A percentile compares a stretch with the other conserved stretches of the same genome.
phyloP scores from a whole-genome alignment of 1,284 basidiomycete genomes.

The Apiotrichum sp. region DNA sequence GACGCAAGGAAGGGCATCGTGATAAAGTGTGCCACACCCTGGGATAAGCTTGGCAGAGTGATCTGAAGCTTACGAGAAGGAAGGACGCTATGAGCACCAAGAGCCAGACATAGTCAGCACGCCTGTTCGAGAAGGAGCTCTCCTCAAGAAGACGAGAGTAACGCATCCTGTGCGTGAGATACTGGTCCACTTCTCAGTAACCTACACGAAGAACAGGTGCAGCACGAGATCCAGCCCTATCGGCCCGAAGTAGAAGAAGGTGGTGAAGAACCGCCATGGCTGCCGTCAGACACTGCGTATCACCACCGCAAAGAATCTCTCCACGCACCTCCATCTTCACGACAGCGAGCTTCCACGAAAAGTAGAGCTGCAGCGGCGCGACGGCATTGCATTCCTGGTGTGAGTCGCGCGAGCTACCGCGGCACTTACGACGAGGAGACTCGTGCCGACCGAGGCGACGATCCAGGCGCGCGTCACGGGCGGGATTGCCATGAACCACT shows the following conservation, averaged over 20 bases:
- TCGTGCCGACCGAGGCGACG: slow-evolving; percentile 65
- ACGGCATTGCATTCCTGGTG: slow-evolving; percentile 81
- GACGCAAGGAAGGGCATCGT: slow-evolving; percentile 70
- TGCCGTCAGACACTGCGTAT: slow-evolving; percentile 36
- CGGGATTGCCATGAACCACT: slow-evolving; percentile 74
- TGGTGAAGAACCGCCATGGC: slow-evolving; percentile 83
- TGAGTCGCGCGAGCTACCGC: background rate
- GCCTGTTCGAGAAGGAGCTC: slow-evolving; percentile 82
- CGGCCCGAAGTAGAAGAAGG: slow-evolving; percentile 92
- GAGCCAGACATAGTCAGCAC: slow-evolving; percentile 91
- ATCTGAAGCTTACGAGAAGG: slow-evolving; percentile 61
- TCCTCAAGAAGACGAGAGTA: slow-evolving; percentile 95
- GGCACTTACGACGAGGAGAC: slow-evolving; percentile 69
- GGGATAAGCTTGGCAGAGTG: background rate
- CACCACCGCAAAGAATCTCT: no score
- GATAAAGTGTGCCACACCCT: slow-evolving; percentile 76
- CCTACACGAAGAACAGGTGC: slow-evolving; percentile 96
- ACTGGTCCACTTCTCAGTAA: slow-evolving; percentile 9
- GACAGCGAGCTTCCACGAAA: slow-evolving; percentile 77
- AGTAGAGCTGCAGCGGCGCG: slow-evolving; percentile 84
- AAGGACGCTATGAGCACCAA: slow-evolving; percentile 71
- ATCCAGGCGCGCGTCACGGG: slow-evolving; percentile 83
- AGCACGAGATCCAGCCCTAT: slow-evolving; percentile 92
- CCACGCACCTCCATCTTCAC: slow-evolving; percentile 65
- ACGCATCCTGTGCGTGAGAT: slow-evolving; percentile 62